Evolutionary conservation across 352 stramenopile species (phyloP).

Genomic region (Globisporangium takayamanum): DNA sequence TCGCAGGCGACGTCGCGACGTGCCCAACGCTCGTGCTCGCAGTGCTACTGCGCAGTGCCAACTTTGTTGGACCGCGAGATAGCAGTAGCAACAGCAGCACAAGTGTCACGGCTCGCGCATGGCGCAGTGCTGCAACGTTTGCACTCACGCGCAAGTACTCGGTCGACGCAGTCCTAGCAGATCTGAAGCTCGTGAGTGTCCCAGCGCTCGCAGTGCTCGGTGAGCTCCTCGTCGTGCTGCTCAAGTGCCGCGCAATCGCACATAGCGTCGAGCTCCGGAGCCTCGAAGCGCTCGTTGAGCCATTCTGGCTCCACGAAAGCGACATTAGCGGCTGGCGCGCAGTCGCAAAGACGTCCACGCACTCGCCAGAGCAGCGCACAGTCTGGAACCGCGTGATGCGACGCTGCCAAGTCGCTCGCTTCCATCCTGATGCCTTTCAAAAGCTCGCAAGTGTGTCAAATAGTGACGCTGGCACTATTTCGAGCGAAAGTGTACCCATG

Average conservation of each 20-base stretch:
- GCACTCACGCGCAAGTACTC: conserved; percentile 40
- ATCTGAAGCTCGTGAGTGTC: conserved; percentile 25
- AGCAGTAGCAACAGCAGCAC: background rate
- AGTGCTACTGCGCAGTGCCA: conserved; percentile 30
- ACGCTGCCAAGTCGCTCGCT: conserved; percentile 37
- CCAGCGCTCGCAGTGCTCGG: conserved; percentile 40
- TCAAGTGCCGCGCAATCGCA: conserved; percentile 21
- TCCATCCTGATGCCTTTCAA: conserved; percentile 17
- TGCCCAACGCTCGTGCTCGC: conserved; percentile 44
- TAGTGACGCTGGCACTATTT: background rate
- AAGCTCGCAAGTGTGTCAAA: background rate
- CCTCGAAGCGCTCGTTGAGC: conserved; percentile 31
- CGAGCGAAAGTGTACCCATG: background rate
- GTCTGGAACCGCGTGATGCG: conserved; percentile 69
- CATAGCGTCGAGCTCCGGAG: conserved; percentile 15
- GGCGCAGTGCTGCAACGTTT: conserved; percentile 30
- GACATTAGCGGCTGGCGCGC: background rate
- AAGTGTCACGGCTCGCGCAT: conserved; percentile 4
- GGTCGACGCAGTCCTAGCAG: conserved; percentile 33
- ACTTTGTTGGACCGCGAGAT: conserved; percentile 23
- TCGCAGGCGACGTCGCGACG: conserved; percentile 22
- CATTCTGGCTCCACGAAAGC: conserved; percentile 40
- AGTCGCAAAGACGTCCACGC: background rate
- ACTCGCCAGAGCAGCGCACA: conserved; percentile 29
- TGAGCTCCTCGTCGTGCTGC: conserved; percentile 48